phyloP scores from a whole-genome alignment of 192 early-diverging fungal genomes.

The Podila epicladia region DNA sequence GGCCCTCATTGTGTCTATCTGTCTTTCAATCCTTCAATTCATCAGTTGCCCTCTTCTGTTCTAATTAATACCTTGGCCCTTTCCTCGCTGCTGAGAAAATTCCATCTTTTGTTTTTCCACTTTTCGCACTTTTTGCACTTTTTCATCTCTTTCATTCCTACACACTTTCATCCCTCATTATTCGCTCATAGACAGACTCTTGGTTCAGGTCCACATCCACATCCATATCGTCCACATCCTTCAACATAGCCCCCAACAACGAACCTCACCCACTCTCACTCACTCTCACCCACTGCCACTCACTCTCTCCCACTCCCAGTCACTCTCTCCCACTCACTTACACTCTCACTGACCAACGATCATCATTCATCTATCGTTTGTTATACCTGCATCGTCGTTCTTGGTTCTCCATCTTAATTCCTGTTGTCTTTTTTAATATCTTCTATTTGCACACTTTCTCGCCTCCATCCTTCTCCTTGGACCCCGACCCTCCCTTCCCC shows the following conservation, averaged over 20 bases:
- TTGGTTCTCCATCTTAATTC: neutral
- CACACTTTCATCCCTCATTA: slow-evolving; percentile 1
- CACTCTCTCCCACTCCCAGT: no score
- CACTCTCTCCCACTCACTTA: no score
- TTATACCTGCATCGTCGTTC: neutral
- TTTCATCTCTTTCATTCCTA: neutral
- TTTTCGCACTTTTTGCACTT: neutral
- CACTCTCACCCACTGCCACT: no score
- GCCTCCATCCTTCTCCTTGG: neutral
- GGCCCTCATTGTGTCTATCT: no score
- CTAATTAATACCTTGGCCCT: neutral
- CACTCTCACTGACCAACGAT: no score
- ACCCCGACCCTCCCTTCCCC: neutral
- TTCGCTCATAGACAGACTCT: neutral
- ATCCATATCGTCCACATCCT: neutral
- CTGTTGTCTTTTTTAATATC: neutral
- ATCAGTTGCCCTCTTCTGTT: no score
- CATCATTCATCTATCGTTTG: neutral
- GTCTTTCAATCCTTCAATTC: no score
- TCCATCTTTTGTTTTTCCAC: slow-evolving; percentile 5
- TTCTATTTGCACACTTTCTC: neutral
- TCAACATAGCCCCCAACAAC: no score
- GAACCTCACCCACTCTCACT: no score
- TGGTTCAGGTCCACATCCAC: neutral
- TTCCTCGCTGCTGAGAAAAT: neutral